phyloP scores from a whole-genome alignment of 2,329 filamentous ascomycete genomes.

The Fusarium oxysporum region DNA sequence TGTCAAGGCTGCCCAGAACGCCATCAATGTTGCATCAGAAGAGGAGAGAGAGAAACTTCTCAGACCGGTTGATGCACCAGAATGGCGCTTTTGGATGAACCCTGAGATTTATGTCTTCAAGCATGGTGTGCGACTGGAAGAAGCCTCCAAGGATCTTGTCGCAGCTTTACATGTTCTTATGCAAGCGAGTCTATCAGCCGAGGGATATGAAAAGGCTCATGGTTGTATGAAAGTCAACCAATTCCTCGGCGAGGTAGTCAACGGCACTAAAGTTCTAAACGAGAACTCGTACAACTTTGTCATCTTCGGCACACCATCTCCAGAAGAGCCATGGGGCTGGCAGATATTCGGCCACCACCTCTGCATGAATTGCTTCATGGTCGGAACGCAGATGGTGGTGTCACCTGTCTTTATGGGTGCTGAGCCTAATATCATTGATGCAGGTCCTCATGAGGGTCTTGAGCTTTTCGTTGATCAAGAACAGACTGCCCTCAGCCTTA shows the following conservation, averaged over 20 bases:
- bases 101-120: conserved; percentile 75
- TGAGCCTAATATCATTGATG: conserved; percentile 79
- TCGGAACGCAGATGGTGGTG: conserved; percentile 71
- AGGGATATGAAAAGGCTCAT: conserved; percentile 76
- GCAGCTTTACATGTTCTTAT: conserved; percentile 66
- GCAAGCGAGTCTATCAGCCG: conserved; percentile 68
- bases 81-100: conserved; percentile 77
- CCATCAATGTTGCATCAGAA: conserved; percentile 6
- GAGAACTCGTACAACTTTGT: conserved; percentile 80
- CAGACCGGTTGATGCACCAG: conserved; percentile 73
- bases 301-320: conserved; percentile 72
- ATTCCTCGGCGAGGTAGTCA: conserved; percentile 75
- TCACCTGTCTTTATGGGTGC: conserved; percentile 82
- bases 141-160: conserved; percentile 57
- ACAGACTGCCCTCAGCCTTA: conserved; percentile 69
- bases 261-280: conserved; percentile 72
- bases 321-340: conserved; percentile 74
- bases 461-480: conserved; percentile 75
- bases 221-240: conserved; percentile 78
- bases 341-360: conserved; percentile 82
- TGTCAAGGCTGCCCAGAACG: neutral
- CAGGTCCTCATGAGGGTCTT: conserved; percentile 69
- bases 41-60: conserved; percentile 59
- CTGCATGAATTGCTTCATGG: conserved; percentile 76
- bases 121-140: conserved; percentile 76